phyloP scores from a whole-genome alignment of 2,329 filamentous ascomycete genomes.

The Fusarium sp. region DNA sequence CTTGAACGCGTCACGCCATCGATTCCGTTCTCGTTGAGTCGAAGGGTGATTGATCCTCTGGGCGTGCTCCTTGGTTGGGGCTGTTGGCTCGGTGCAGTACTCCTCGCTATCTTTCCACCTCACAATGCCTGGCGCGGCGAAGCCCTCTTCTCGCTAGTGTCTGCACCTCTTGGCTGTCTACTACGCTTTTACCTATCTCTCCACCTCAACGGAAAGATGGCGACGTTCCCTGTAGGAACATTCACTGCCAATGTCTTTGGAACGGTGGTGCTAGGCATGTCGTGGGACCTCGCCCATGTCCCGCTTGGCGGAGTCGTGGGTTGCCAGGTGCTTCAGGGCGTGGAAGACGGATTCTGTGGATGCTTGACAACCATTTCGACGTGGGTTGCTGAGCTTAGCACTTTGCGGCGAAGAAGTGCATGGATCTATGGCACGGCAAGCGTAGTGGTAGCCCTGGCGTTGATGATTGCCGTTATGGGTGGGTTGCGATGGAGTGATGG shows the following conservation, averaged over 20 bases:
- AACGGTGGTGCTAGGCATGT: conserved; percentile 79
- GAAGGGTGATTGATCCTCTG: conserved; percentile 73
- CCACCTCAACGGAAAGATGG: conserved; percentile 74
- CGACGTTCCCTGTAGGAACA: conserved; percentile 85
- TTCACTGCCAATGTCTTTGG: conserved; percentile 86
- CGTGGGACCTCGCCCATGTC: conserved; percentile 82
- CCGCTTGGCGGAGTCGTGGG: conserved; percentile 68
- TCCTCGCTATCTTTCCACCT: conserved; percentile 80
- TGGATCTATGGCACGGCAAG: conserved; percentile 78
- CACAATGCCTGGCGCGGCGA: conserved; percentile 81
- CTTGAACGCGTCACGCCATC: conserved; percentile 71
- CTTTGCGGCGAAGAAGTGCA: conserved; percentile 64
- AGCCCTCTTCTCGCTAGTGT: conserved; percentile 81
- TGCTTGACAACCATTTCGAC: conserved; percentile 76
- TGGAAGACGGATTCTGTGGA: conserved; percentile 77
- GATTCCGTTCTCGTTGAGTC: conserved; percentile 68
- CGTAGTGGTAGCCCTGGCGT: conserved; percentile 67
- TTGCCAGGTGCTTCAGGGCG: conserved; percentile 76
- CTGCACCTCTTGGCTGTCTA: conserved; percentile 85
- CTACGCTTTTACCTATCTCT: conserved; percentile 79
- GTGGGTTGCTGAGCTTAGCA: conserved; percentile 72
- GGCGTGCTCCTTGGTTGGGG: conserved; percentile 76
- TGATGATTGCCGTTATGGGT: conserved; percentile 80
- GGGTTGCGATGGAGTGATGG: conserved; percentile 77
- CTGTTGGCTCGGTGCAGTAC: conserved; percentile 81